These are phyloP conservation scores for Nymphaea colorata DNA, from an alignment of 164 flowering plant species.

Conservation along the genomic window DNA sequence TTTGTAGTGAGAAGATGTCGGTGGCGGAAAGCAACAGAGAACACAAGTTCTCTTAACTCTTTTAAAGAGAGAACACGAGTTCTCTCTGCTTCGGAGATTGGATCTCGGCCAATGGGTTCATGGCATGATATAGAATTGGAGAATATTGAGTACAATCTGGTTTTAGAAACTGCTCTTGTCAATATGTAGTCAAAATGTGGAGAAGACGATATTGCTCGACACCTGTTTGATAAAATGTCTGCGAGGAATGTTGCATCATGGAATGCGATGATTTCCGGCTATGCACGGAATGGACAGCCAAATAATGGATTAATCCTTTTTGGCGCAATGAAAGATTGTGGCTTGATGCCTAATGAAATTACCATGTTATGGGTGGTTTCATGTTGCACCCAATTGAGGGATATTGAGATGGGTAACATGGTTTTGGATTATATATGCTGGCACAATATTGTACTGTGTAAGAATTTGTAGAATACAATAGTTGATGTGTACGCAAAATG, in stretches of 20 bases:
- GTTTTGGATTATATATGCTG: conserved; percentile 45
- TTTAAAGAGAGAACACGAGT: conserved; percentile 10
- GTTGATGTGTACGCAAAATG: conserved; percentile 3
- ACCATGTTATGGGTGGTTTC: conserved; percentile 55
- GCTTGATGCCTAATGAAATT: conserved; percentile 25
- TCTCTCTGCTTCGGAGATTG: conserved; percentile 11
- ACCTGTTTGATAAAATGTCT: conserved; percentile 62
- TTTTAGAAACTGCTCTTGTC: conserved; percentile 62
- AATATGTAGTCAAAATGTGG: conserved; percentile 60
- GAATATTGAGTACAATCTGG: conserved; percentile 4
- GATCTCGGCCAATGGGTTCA: conserved; percentile 19
- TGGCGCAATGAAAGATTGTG: conserved; percentile 37
- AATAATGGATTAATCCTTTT: conserved; percentile 41
- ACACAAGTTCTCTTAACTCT: conserved; percentile 6
- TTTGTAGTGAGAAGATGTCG: too few species aligned
- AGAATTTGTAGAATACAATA: conserved; percentile 21
- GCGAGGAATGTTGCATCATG: conserved; percentile 33
- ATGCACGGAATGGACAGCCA: conserved; percentile 39
- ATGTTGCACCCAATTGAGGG: conserved; percentile 50
- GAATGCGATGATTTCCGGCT: conserved; percentile 47
- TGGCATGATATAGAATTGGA: conserved; percentile 15
- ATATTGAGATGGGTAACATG: conserved; percentile 30
- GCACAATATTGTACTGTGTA: conserved; percentile 18
- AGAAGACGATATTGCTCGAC: conserved; percentile 26
- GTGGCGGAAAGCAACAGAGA: too few species aligned